Base-by-base conservation (phyloP, 192 early-diverging fungal genomes). In the Podila minutissima region DNA sequence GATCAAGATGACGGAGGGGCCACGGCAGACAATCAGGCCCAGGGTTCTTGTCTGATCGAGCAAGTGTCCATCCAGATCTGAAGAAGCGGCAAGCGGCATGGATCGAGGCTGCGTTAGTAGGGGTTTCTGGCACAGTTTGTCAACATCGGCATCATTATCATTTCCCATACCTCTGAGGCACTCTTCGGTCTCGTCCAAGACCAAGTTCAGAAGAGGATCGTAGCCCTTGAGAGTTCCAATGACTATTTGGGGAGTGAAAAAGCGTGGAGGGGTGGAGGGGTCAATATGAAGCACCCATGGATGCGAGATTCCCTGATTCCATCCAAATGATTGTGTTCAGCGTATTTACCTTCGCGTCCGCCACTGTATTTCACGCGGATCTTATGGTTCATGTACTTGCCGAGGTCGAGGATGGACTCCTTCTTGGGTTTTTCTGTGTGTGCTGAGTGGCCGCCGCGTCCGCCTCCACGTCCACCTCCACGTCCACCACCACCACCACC, bases 361-460 rank as follows among this genome's bases (percentile, higher is more conserved):
- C 94, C 96, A 66, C 90, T 93, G 84, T 96, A 98, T 87, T 98
- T 95, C 58, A 97, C 96, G 37, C 91, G 90, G 62, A 99, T 92
- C 65, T 92, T 87, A 83, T 97, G 96, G 72, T 99, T 92, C 86
- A 92, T 89, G 87, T 98, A 97, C 86, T 97, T 98, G 38, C 91
- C 86, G 41, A 97, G 89, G 82, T 99, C 97, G 55, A 99, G 87
- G 74, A 99, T 98, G 19, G 91, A 89, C 75, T 98, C 95, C 86
- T 96, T 92, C 85, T 93, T 93, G 69, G 88, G 89, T 69, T 89
- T 89, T 68, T 91, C 87, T 74, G 88, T 85, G 64, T 86, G 86
- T 29, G 85, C 74, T 10, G 65, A 71, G 35, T 64, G 50, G 26
- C 33, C 53, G 31, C 89, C 81, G 37, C 86, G 79, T 57, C 86